Evolutionary conservation across 306 rosid genomes (phyloP).

Genomic region (Prunus salicina): DNA sequence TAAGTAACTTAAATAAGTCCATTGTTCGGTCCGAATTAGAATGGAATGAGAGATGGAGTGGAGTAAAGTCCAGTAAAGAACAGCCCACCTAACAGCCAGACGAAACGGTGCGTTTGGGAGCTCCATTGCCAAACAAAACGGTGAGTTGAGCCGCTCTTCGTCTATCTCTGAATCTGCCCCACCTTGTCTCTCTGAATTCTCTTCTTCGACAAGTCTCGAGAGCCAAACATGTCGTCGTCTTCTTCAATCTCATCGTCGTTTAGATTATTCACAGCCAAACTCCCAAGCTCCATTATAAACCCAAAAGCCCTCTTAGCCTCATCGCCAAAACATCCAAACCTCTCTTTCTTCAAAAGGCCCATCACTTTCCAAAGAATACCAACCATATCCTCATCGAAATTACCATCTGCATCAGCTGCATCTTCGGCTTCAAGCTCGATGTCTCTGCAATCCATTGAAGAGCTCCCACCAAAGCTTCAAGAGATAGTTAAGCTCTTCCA

Average conservation of each 20-base stretch:
- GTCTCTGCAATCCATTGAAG: slow-evolving; percentile 69
- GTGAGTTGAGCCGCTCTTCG: background rate
- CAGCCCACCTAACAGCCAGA: background rate
- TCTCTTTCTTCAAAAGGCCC: slow-evolving; percentile 32
- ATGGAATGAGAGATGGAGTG: too few relatives aligned
- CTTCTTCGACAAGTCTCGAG: background rate
- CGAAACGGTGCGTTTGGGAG: background rate
- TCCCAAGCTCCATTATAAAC: slow-evolving; percentile 17
- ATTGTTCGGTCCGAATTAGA: too few relatives aligned
- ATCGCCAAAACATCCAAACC: slow-evolving; percentile 3
- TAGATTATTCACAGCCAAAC: slow-evolving; percentile 48
- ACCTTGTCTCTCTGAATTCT: background rate
- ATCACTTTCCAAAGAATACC: slow-evolving; percentile 63
- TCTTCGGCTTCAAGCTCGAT: slow-evolving; percentile 34
- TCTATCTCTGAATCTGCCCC: background rate
- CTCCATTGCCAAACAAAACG: background rate
- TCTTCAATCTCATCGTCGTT: slow-evolving; percentile 50
- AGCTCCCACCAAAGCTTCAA: slow-evolving; percentile 94
- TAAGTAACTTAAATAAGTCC: too few relatives aligned
- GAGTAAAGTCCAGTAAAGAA: too few relatives aligned
- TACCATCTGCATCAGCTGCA: background rate
- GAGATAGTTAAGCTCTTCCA: slow-evolving; percentile 83
- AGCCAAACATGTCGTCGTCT: slow-evolving; percentile 35
- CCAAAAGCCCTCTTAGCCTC: slow-evolving; percentile 12
- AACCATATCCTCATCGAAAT: slow-evolving; percentile 20